A percentile compares a stretch with the other conserved stretches of the same genome.
Conservation (phyloP, 2,329 filamentous ascomycete species). For the Beauveria sp. region DNA sequence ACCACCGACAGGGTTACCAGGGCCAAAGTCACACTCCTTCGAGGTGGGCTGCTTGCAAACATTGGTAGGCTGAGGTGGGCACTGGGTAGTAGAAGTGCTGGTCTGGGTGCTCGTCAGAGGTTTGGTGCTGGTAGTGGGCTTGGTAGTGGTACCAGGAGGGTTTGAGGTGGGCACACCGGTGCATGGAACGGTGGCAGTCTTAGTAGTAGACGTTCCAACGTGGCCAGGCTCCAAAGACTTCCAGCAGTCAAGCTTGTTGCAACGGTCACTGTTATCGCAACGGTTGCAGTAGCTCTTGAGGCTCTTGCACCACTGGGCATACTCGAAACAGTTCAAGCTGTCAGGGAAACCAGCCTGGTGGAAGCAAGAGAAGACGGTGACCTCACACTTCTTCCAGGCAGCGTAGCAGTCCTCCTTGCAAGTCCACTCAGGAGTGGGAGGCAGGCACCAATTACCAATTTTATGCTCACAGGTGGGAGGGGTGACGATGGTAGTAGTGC, state of each 20-base stretch:
- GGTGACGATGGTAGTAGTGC: conserved; percentile 37
- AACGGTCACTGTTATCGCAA: conserved; percentile 27
- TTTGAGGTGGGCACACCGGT: conserved; percentile 22
- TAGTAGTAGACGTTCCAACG: conserved; percentile 25
- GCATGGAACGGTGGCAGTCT: conserved; percentile 25
- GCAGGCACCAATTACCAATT: conserved; percentile 46
- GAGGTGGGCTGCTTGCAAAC: conserved; percentile 46
- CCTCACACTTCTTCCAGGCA: conserved; percentile 35
- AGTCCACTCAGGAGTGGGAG: conserved; percentile 40
- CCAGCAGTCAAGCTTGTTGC: conserved; percentile 37
- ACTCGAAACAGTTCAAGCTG: conserved; percentile 42
- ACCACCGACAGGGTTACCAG: conserved; percentile 48
- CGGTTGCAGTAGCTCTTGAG: conserved; percentile 37
- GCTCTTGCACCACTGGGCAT: conserved; percentile 40
- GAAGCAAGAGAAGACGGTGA: conserved; percentile 45
- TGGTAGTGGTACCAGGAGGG: conserved; percentile 16
- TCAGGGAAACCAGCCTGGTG: conserved; percentile 42
- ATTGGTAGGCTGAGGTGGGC: conserved; percentile 40
- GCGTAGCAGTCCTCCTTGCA: conserved; percentile 33
- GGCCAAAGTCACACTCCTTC: conserved; percentile 58
- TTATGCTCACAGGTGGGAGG: conserved; percentile 46
- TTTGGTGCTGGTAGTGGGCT: conserved; percentile 23
- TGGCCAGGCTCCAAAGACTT: conserved; percentile 32
- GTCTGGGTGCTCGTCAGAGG: conserved; percentile 21
- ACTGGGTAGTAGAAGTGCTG: conserved; percentile 22